Percentiles rank a stretch among this genome's conserved stretches.
Evolutionary conservation across 371 early-diverging fungal species (phyloP).

Genomic region (Nematocida ausubeli): DNA sequence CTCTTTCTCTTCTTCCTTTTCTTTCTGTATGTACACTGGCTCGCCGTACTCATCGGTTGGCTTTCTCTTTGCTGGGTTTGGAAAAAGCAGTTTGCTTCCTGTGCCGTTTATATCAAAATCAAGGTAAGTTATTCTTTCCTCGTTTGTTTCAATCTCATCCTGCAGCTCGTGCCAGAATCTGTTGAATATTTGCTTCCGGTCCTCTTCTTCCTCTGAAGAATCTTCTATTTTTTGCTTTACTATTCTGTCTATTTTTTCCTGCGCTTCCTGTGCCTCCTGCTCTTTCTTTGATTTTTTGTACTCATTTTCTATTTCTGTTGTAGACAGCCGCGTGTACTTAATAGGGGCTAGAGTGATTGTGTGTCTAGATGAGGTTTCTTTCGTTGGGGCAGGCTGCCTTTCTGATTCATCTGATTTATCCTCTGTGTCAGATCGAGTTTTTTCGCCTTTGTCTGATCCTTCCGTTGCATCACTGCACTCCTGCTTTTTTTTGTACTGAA

Average conservation of each 20-base stretch:
- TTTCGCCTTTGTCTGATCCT: neutral
- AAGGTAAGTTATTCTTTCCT: conserved; percentile 12
- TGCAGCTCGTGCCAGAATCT: conserved; percentile 45
- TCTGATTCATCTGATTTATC: neutral
- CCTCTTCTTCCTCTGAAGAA: conserved; percentile 48
- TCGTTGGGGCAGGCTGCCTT: neutral
- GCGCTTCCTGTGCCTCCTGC: conserved; percentile 40
- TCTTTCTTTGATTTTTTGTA: conserved; percentile 37
- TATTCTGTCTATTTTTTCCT: conserved; percentile 48
- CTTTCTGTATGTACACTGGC: conserved; percentile 20
- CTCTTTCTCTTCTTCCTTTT: conserved; percentile 44
- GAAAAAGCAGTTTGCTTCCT: conserved; percentile 49
- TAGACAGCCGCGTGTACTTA: conserved; percentile 38
- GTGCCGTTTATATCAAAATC: conserved; percentile 7
- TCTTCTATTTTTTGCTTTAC: conserved; percentile 45
- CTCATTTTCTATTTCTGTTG: conserved; percentile 25
- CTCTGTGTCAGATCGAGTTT: neutral
- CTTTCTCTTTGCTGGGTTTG: conserved; percentile 39
- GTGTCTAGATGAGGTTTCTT: neutral
- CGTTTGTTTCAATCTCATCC: conserved; percentile 31
- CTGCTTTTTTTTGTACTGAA: neutral
- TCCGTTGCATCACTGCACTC: neutral
- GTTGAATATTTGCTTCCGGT: conserved; percentile 22
- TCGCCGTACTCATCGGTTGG: conserved; percentile 64
- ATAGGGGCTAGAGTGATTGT: conserved; percentile 1